These are phyloP conservation scores for Silene noctiflora DNA, from an alignment of 179 eudicot genomes.

Conservation along the genomic window DNA sequence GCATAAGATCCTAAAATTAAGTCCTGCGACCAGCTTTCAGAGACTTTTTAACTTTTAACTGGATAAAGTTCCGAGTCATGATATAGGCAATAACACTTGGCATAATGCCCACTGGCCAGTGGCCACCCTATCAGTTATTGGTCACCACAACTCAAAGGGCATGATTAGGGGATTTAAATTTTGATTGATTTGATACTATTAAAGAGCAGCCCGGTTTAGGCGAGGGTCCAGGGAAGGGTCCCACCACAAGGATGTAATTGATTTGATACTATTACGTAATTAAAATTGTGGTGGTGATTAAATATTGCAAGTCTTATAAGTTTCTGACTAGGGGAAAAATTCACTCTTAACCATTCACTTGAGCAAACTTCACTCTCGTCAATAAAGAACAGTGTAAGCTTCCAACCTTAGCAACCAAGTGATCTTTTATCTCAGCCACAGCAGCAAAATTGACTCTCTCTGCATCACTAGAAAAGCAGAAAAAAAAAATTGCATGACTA, in stretches of 20 bases:
- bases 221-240: too few relatives aligned
- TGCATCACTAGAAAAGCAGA: slow-evolving; percentile 41
- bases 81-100: not conserved
- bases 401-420: slow-evolving; percentile 69
- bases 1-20: not conserved
- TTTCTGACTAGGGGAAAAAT: not conserved
- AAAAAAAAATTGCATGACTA: not conserved
- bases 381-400: not conserved
- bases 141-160: too few relatives aligned
- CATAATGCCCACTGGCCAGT: not conserved
- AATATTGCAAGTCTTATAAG: not conserved
- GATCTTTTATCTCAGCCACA: slow-evolving; percentile 79
- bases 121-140: too few relatives aligned
- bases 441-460: slow-evolving; percentile 58
- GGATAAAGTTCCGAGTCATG: not conserved
- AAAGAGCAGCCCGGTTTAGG: too few relatives aligned
- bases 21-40: not conserved
- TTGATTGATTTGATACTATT: too few relatives aligned
- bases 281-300: not conserved
- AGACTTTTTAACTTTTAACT: not conserved
- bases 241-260: too few relatives aligned
- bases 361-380: not conserved
- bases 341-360: not conserved
- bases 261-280: too few relatives aligned
- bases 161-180: not conserved